Percentiles rank a stretch among this genome's conserved stretches.
These are phyloP conservation scores for Penicillium macrosclerotiorum DNA, from an alignment of 495 filamentous ascomycete genomes.

Conservation along the genomic window DNA sequence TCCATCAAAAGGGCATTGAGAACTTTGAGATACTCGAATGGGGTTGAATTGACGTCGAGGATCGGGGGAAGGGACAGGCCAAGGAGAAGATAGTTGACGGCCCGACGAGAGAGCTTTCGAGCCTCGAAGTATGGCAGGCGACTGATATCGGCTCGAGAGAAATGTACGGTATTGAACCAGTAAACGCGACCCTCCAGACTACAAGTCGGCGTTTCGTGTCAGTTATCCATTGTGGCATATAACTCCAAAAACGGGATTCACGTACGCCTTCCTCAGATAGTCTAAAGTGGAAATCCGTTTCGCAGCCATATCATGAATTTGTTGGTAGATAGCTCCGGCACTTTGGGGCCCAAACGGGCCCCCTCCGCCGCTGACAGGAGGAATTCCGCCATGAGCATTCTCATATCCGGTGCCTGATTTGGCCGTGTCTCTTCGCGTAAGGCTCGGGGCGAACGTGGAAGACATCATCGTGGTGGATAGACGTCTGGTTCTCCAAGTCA, in stretches of 20 bases:
- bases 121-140: slow-evolving; percentile 83
- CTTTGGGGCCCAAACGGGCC: slow-evolving; percentile 55
- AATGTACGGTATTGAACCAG: slow-evolving; percentile 96
- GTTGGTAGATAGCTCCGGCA: slow-evolving; percentile 69
- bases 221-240: not conserved
- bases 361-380: slow-evolving; percentile 31
- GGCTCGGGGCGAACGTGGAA: slow-evolving; percentile 33
- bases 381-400: slow-evolving; percentile 19
- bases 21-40: slow-evolving; percentile 81
- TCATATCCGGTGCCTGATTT: slow-evolving; percentile 37
- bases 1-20: slow-evolving; percentile 84
- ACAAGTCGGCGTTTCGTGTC: slow-evolving; percentile 1
- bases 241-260: slow-evolving; percentile 10
- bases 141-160: slow-evolving; percentile 75
- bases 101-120: slow-evolving; percentile 76
- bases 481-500: not conserved
- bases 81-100: slow-evolving; percentile 90
- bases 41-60: slow-evolving; percentile 76
- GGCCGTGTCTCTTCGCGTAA: slow-evolving; percentile 38
- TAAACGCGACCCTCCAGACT: slow-evolving; percentile 92
- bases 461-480: slow-evolving; percentile 31
- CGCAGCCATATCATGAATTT: slow-evolving; percentile 83
- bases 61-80: slow-evolving; percentile 87
- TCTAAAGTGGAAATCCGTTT: slow-evolving; percentile 96
- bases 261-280: slow-evolving; percentile 88